Base-by-base conservation (phyloP, 1,139 yeast genomes). In the Suhomyces bribrorum region DNA sequence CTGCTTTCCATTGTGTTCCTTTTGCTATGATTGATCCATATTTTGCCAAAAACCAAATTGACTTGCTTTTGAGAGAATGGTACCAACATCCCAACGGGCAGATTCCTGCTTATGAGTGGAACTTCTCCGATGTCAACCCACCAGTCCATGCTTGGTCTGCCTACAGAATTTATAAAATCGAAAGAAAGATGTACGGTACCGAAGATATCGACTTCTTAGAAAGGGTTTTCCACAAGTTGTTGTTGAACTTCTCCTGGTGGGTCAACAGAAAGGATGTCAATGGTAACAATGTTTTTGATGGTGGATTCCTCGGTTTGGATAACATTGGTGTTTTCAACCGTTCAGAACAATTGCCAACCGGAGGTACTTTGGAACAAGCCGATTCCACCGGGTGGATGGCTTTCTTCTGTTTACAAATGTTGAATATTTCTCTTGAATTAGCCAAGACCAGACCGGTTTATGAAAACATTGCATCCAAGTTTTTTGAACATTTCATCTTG, bases 321-420 rank as follows among this genome's bases (percentile, higher is more conserved):
- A 90, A 90, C 61, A 90, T 90, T 63, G 97, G 97, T 50, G 75
- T 90, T 45, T 90, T 90, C 69, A 90, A 90, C 61, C 79, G 97
- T 60, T 86, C 96, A 2, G 97, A 90, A 65, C 95, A 95, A 1
- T 72, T 87, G 53, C 97, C 97, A 24, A 87, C 96, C 1, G 97
- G 97, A 27, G 96, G 97, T 36, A 79, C 75, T 32, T 73, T 90
- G 50, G 95, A 89, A 61, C 97, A 90, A 64, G 96, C 97, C 1
- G 97, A 90, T 61, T 87, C 96, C 20, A 90, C 97, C 6, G 97
- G 97, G 30, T 90, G 97, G 97, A 87, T 90, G 95, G 97, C 96
- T 0, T 90, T 92, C 67, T 90, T 83, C 65, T 81, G 87, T 27
- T 70, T 90, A 51, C 95, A 87, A 59, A 89, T 90, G 97, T 75